Conservation (phyloP, 257 asterid species). For the Forsythia viridissima region DNA sequence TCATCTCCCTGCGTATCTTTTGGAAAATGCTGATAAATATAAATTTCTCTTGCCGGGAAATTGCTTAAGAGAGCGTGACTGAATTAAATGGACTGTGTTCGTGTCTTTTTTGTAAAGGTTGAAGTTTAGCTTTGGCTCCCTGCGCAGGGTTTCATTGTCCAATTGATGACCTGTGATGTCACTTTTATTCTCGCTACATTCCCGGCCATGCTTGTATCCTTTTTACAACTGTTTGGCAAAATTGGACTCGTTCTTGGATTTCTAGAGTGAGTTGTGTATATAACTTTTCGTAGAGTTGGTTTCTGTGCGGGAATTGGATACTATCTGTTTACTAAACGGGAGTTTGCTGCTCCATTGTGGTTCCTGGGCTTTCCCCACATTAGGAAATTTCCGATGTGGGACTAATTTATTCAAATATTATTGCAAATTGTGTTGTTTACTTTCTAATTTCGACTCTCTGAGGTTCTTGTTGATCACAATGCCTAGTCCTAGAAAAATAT, state of each 20-base stretch:
- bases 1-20: conserved; percentile 68
- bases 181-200: too few relatives aligned
- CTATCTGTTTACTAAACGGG: conserved; percentile 11
- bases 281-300: conserved; percentile 29
- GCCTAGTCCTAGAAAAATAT: not conserved
- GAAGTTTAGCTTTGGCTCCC: conserved; percentile 36
- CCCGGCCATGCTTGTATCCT: conserved; percentile 33
- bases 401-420: conserved; percentile 25
- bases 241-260: conserved; percentile 38
- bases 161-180: conserved; percentile 25
- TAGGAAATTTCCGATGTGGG: conserved; percentile 41
- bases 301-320: conserved; percentile 21
- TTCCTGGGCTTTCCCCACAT: conserved; percentile 22
- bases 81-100: conserved; percentile 16
- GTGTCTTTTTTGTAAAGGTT: conserved; percentile 40
- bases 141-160: conserved; percentile 34
- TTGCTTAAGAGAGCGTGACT: conserved; percentile 69
- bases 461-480: not conserved
- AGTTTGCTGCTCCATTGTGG: conserved; percentile 6
- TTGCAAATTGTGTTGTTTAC: conserved; percentile 7
- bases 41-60: conserved; percentile 82
- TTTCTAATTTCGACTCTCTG: not conserved
- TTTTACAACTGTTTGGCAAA: conserved; percentile 34
- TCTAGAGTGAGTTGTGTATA: conserved; percentile 47
- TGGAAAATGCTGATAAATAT: conserved; percentile 60